phyloP scores from a whole-genome alignment of 1,284 basidiomycete genomes.

The Pisolithus thermaeus region DNA sequence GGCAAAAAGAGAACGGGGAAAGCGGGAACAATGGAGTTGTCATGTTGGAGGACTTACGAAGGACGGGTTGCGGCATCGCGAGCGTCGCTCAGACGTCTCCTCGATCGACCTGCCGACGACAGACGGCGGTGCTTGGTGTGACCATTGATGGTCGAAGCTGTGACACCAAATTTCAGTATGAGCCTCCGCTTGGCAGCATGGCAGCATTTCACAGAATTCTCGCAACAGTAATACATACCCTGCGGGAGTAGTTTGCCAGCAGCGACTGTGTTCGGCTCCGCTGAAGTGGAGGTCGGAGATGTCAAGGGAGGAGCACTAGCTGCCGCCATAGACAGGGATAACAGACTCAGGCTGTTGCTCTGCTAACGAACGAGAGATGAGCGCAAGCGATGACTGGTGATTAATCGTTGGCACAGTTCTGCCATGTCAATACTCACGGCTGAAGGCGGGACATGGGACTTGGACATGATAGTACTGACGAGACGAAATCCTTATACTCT shows the following conservation, averaged over 20 bases:
- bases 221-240: constrained; percentile 1
- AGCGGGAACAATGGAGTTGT: neutral
- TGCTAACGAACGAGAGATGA: neutral
- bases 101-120: constrained; percentile 61
- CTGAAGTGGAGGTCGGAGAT: constrained; percentile 25
- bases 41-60: constrained; percentile 44
- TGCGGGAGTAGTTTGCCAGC: neutral
- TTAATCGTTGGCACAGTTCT: neutral
- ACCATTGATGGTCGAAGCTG: constrained; percentile 27
- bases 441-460: constrained; percentile 5
- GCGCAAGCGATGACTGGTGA: neutral
- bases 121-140: constrained; percentile 54
- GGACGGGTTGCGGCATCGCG: constrained; percentile 66
- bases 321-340: constrained; percentile 62
- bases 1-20: neutral
- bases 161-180: constrained; percentile 6
- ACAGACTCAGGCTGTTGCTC: constrained; percentile 38
- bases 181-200: neutral
- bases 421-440: constrained; percentile 7
- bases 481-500: constrained; percentile 2
- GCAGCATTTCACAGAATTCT: constrained; percentile 1
- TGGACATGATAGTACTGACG: constrained; percentile 4
- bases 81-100: constrained; percentile 67
- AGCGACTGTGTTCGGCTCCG: constrained; percentile 13
- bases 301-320: constrained; percentile 44